These are phyloP conservation scores for Physcia stellaris DNA, from an alignment of 495 filamentous ascomycete species.

Conservation along the genomic window DNA sequence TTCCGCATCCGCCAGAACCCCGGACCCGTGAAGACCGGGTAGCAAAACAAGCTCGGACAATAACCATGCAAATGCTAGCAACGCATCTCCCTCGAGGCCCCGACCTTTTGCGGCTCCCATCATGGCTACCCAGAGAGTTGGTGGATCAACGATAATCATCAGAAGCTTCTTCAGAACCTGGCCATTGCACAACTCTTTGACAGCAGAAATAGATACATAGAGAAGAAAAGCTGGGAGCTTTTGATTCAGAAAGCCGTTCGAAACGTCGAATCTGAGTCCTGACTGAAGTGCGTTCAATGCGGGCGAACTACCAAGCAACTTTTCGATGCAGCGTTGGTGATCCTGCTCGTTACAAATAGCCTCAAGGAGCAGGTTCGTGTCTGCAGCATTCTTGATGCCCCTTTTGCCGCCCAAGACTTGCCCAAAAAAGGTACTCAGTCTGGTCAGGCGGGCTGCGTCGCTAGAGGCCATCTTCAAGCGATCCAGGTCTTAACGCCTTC, in stretches of 20 bases:
- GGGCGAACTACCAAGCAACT: slow-evolving; percentile 33
- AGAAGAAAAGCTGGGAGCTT: slow-evolving; percentile 17
- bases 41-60: slow-evolving; percentile 39
- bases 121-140: slow-evolving; percentile 46
- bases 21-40: slow-evolving; percentile 13
- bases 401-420: background rate
- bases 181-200: slow-evolving; percentile 43
- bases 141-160: slow-evolving; percentile 39
- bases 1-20: slow-evolving; percentile 20
- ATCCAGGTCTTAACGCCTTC: too few relatives aligned
- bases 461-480: too few relatives aligned
- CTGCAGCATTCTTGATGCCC: background rate
- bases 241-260: slow-evolving; percentile 36
- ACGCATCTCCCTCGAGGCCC: slow-evolving; percentile 24
- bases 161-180: slow-evolving; percentile 41
- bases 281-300: slow-evolving; percentile 35
- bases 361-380: slow-evolving; percentile 27
- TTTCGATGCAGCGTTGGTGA: slow-evolving; percentile 37
- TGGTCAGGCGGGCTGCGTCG: too few relatives aligned
- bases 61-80: slow-evolving; percentile 45
- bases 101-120: slow-evolving; percentile 25
- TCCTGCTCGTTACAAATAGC: slow-evolving; percentile 37
- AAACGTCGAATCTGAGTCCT: slow-evolving; percentile 35
- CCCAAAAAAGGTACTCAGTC: background rate
- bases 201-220: slow-evolving; percentile 15